These are phyloP conservation scores for Primulina tabacum DNA, from an alignment of 257 asterid genomes.

Conservation along the genomic window DNA sequence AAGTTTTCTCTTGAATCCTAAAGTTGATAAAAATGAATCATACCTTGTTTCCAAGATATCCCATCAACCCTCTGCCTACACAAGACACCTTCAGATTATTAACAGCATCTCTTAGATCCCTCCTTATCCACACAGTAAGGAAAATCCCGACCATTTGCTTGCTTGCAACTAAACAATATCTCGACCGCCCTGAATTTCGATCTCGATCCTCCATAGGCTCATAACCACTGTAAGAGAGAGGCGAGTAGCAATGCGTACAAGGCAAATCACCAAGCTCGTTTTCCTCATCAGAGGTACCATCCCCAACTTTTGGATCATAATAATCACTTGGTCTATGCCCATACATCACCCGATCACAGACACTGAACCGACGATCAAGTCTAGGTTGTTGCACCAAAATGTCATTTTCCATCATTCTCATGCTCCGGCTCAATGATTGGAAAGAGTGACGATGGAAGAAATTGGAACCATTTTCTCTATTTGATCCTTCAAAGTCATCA, in stretches of 20 bases:
- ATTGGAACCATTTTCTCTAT: conserved; percentile 43
- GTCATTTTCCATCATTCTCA: conserved; percentile 70
- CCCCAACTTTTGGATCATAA: conserved; percentile 55
- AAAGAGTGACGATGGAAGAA: conserved; percentile 70
- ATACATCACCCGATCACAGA: conserved; percentile 72
- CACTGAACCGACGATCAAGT: conserved; percentile 78
- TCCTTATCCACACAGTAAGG: conserved; percentile 85
- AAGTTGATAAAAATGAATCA: conserved; percentile 12
- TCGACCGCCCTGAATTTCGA: conserved; percentile 45
- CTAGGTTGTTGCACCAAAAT: conserved; percentile 51
- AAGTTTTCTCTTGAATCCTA: conserved; percentile 16
- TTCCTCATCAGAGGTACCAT: conserved; percentile 43
- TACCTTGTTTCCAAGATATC: conserved; percentile 99
- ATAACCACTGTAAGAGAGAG: conserved; percentile 42
- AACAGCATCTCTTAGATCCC: conserved; percentile 69
- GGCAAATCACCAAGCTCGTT: conserved; percentile 57
- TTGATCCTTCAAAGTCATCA: conserved; percentile 80
- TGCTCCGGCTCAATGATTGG: conserved; percentile 73
- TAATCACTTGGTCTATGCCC: conserved; percentile 56
- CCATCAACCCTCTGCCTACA: conserved; percentile 98
- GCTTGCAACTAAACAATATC: conserved; percentile 87
- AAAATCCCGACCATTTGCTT: conserved; percentile 98
- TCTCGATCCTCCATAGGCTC: conserved; percentile 56
- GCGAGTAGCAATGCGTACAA: conserved; percentile 39
- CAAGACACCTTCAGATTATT: conserved; percentile 85